Percentiles rank a stretch among this genome's conserved stretches.
phyloP scores from a whole-genome alignment of 176 grass and related monocot species.

The Echinochloa phyllopogon region DNA sequence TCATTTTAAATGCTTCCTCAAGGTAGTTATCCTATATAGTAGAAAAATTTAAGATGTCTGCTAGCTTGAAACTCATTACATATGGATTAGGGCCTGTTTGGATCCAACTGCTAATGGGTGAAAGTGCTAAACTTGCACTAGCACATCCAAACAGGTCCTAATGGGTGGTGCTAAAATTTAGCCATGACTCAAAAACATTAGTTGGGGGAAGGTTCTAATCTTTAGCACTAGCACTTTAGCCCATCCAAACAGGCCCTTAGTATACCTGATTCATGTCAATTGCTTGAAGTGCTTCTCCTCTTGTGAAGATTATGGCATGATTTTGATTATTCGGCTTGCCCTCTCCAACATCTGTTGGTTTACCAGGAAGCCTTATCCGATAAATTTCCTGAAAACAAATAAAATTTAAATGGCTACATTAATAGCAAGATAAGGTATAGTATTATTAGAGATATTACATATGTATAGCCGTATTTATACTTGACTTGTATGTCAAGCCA shows the following conservation, averaged over 20 bases:
- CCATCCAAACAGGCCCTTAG: not conserved
- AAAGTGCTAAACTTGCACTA: too few relatives aligned
- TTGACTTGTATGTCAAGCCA: too few relatives aligned
- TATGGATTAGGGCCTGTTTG: not conserved
- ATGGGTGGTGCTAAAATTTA: too few relatives aligned
- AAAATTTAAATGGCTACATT: slow-evolving; percentile 26
- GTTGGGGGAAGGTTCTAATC: too few relatives aligned
- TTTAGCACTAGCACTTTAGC: too few relatives aligned
- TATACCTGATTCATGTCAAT: slow-evolving; percentile 86
- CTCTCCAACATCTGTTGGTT: slow-evolving; percentile 79
- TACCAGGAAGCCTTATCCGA: slow-evolving; percentile 72
- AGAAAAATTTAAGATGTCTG: slow-evolving; percentile 43
- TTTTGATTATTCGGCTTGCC: slow-evolving; percentile 88
- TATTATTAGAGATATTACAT: too few relatives aligned
- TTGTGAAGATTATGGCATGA: slow-evolving; percentile 82
- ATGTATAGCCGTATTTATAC: too few relatives aligned
- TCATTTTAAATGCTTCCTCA: slow-evolving; percentile 89
- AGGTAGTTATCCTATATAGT: slow-evolving; percentile 73
- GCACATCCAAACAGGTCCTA: too few relatives aligned
- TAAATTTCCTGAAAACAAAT: slow-evolving; percentile 70
- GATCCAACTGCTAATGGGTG: too few relatives aligned
- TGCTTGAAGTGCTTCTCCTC: slow-evolving; percentile 83
- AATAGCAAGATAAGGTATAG: slow-evolving; percentile 4
- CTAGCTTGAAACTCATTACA: slow-evolving; percentile 5
- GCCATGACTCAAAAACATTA: too few relatives aligned